Evolutionary conservation across 1,139 yeast genomes (phyloP).

Genomic region (Eremothecium cymbalariae): DNA sequence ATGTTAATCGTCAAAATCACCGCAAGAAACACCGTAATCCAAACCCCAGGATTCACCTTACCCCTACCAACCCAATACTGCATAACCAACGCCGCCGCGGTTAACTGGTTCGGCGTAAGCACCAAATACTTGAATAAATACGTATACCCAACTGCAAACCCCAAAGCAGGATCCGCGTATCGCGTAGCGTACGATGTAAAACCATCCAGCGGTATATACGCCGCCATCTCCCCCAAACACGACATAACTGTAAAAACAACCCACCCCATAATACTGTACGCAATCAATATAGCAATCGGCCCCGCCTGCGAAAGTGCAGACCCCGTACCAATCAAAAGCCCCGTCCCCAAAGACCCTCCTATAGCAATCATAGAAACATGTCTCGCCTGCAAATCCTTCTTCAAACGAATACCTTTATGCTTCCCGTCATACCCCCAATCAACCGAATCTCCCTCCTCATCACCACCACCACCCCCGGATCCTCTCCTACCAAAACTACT

Average conservation of each 20-base stretch:
- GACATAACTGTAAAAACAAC: conserved; percentile 63
- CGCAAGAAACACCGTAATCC: conserved; percentile 43
- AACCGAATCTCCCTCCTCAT: background rate
- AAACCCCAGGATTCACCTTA: conserved; percentile 42
- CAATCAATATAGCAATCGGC: conserved; percentile 57
- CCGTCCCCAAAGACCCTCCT: conserved; percentile 55
- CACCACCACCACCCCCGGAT: too few species aligned
- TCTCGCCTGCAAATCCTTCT: conserved; percentile 56
- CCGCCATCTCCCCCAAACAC: conserved; percentile 69
- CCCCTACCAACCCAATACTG: conserved; percentile 45
- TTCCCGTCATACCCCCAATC: conserved; percentile 21
- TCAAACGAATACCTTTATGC: conserved; percentile 47
- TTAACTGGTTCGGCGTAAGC: conserved; percentile 56
- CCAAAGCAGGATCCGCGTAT: conserved; percentile 61
- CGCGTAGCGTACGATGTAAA: conserved; percentile 64
- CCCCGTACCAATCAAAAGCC: conserved; percentile 65
- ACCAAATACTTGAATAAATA: conserved; percentile 57
- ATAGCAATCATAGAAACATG: conserved; percentile 70
- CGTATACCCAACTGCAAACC: conserved; percentile 66
- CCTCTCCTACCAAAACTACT: too few species aligned
- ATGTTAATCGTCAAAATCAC: conserved; percentile 46
- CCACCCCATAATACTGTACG: conserved; percentile 54
- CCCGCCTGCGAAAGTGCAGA: conserved; percentile 57
- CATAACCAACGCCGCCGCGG: conserved; percentile 32
- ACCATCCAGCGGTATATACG: conserved; percentile 63